phyloP scores from a whole-genome alignment of 2,329 filamentous ascomycete genomes.

The Trichoderma atrobrunneum region DNA sequence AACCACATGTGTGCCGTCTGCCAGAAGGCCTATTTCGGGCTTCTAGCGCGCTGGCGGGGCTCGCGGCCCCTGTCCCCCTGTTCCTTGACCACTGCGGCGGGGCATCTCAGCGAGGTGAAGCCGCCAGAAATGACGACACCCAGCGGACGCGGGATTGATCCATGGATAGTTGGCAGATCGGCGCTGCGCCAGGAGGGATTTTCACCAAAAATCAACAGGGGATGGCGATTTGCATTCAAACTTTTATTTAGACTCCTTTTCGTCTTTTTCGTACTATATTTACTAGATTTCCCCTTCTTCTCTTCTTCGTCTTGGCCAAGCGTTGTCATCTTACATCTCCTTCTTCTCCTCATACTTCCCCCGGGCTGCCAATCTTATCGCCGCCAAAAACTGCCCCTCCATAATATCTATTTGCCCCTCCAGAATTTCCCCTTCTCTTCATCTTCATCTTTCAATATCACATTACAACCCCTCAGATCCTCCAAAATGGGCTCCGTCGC shows the following conservation, averaged over 20 bases:
- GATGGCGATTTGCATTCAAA: neutral
- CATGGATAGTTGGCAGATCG: neutral
- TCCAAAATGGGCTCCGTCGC: slow-evolving; percentile 43
- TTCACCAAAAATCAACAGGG: neutral
- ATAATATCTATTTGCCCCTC: neutral
- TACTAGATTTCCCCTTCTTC: neutral
- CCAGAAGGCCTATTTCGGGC: neutral
- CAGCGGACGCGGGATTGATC: neutral
- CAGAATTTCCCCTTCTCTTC: neutral
- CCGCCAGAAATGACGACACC: slow-evolving; percentile 17
- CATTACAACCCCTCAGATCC: neutral
- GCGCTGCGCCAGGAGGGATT: slow-evolving; percentile 1
- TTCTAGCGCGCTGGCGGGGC: slow-evolving; percentile 8
- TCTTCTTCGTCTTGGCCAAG: neutral
- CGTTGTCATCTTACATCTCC: neutral
- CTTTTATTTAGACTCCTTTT: neutral
- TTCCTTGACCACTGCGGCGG: slow-evolving; percentile 2
- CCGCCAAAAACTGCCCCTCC: neutral
- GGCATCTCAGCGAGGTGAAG: slow-evolving; percentile 6
- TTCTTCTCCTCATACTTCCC: neutral
- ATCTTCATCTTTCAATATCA: neutral
- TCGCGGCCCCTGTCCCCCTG: neutral
- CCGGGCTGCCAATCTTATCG: neutral
- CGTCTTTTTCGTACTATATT: neutral
- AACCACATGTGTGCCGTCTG: neutral